A percentile compares a stretch with the other conserved stretches of the same genome.
Conservation (phyloP, 345 rosid species). For the Rhodamnia argentea region DNA sequence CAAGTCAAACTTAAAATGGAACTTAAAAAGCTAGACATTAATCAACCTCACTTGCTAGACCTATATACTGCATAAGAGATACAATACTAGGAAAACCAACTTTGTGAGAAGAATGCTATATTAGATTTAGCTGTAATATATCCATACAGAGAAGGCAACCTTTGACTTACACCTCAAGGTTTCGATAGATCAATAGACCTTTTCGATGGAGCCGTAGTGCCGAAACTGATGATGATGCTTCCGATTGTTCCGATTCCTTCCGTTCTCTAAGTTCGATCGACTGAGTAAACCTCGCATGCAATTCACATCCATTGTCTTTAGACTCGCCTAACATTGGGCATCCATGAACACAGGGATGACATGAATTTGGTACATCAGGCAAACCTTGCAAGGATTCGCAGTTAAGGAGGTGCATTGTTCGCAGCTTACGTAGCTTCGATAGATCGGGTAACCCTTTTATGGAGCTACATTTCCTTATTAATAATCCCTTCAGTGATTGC, state of each 20-base stretch:
- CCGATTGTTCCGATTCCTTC: background rate
- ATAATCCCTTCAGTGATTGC: background rate
- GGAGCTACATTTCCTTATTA: background rate
- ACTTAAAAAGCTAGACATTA: no score
- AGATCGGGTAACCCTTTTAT: background rate
- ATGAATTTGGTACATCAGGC: background rate
- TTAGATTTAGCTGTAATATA: no score
- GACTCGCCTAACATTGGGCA: background rate
- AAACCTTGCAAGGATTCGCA: background rate
- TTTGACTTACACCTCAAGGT: background rate
- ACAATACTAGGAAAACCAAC: no score
- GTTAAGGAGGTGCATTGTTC: background rate
- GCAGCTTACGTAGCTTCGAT: background rate
- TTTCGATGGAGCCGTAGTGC: background rate
- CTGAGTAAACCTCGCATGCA: background rate
- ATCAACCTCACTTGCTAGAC: no score
- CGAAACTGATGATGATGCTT: background rate
- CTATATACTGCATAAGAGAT: no score
- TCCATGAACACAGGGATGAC: background rate
- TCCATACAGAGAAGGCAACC: background rate
- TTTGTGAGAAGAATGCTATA: no score
- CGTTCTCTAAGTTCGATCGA: background rate
- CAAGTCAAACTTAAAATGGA: no score
- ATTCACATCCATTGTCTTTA: background rate
- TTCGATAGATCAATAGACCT: background rate